These are phyloP conservation scores for Takashimella koratensis DNA, from an alignment of 1,284 basidiomycete genomes.

Conservation along the genomic window DNA sequence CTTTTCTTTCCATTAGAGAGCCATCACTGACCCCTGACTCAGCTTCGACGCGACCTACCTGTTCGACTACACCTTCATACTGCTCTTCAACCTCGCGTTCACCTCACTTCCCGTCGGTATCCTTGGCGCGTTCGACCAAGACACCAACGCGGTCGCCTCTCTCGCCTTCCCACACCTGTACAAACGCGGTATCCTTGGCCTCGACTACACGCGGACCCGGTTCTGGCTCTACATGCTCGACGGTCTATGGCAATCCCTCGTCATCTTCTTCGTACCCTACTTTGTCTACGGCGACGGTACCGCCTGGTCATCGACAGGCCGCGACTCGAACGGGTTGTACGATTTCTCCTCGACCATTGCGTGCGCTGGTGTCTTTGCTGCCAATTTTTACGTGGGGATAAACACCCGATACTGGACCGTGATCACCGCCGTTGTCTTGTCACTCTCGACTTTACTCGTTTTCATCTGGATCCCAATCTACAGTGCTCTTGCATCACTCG, in stretches of 20 bases:
- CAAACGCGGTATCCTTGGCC: conserved; percentile 81
- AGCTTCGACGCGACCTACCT: conserved; percentile 93
- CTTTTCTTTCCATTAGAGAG: background rate
- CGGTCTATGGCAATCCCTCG: conserved; percentile 84
- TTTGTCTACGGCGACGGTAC: conserved; percentile 65
- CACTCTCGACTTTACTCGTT: conserved; percentile 75
- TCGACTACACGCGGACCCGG: conserved; percentile 85
- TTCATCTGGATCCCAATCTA: conserved; percentile 81
- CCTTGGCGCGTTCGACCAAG: conserved; percentile 93
- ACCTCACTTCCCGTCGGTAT: conserved; percentile 89
- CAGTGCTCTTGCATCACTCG: conserved; percentile 64
- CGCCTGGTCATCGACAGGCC: conserved; percentile 66
- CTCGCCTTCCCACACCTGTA: conserved; percentile 92
- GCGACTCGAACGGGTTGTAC: conserved; percentile 68
- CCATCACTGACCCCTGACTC: conserved; percentile 9
- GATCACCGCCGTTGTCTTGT: conserved; percentile 74
- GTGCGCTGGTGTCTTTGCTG: conserved; percentile 78
- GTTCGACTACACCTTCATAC: conserved; percentile 91
- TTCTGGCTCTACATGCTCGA: conserved; percentile 96
- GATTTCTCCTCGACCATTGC: conserved; percentile 93
- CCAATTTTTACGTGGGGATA: conserved; percentile 82
- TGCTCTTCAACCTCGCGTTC: conserved; percentile 88
- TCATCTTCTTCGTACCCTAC: conserved; percentile 88
- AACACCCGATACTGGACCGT: conserved; percentile 88
- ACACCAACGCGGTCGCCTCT: conserved; percentile 83